Conservation (phyloP, 306 rosid genomes). For the Pueraria montana region DNA sequence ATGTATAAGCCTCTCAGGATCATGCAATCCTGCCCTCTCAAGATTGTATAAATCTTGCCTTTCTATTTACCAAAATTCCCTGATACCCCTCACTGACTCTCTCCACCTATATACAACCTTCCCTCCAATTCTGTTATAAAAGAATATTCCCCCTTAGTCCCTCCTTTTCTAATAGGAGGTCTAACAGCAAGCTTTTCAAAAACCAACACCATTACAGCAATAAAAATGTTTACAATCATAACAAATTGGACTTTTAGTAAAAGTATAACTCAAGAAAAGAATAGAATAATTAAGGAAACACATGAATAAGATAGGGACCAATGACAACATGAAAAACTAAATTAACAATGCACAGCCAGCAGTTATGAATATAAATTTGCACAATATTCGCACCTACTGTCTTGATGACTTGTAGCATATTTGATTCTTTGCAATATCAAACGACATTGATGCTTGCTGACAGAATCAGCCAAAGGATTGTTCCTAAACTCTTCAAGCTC, state of each 20-base stretch:
- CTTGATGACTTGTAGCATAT: constrained; percentile 80
- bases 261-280: constrained; percentile 12
- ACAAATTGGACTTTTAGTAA: not conserved
- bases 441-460: constrained; percentile 95
- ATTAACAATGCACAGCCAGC: constrained; percentile 9
- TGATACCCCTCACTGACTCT: not conserved
- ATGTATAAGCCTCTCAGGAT: not conserved
- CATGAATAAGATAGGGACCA: not conserved
- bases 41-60: not conserved
- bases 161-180: not conserved
- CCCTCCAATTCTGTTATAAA: not conserved
- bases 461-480: constrained; percentile 86
- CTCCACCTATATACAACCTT: not conserved
- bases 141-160: not conserved
- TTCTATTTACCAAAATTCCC: not conserved
- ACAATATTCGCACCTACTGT: constrained; percentile 67
- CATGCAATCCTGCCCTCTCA: not conserved
- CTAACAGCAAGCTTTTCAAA: constrained; percentile 22
- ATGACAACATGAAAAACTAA: constrained; percentile 16
- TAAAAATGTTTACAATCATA: not conserved
- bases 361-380: constrained; percentile 31
- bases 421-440: constrained; percentile 94
- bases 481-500: constrained; percentile 95
- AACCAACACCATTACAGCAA: constrained; percentile 6
- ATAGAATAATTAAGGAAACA: constrained; percentile 28